Conservation (phyloP, 163 green algal species). For the Prototheca stagnorum region DNA sequence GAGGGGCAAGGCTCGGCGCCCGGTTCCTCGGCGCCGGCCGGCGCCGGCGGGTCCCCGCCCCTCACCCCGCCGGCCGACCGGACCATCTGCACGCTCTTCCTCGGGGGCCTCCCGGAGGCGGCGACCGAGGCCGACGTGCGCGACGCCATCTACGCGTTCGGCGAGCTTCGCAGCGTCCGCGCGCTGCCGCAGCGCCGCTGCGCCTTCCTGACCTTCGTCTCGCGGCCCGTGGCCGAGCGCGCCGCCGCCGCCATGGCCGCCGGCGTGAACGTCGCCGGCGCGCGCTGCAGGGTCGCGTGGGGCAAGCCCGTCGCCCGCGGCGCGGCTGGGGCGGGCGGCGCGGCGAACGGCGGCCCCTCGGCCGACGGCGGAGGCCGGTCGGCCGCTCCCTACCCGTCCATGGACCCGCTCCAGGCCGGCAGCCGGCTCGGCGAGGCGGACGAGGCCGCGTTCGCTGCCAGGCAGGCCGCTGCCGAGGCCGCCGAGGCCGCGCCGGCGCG, state of each 20-base stretch:
- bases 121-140: constrained; percentile 72
- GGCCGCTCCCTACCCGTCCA: constrained; percentile 36
- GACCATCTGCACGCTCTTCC: constrained; percentile 53
- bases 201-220: constrained; percentile 83
- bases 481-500: too few relatives aligned
- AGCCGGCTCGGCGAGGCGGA: not conserved
- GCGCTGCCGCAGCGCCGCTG: constrained; percentile 43
- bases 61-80: constrained; percentile 71
- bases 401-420: constrained; percentile 45
- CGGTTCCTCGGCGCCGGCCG: too few relatives aligned
- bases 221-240: constrained; percentile 41
- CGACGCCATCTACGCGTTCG: constrained; percentile 73
- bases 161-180: constrained; percentile 63
- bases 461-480: too few relatives aligned
- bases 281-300: constrained; percentile 75
- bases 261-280: constrained; percentile 65
- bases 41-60: constrained; percentile 8
- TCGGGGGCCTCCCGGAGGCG: constrained; percentile 55
- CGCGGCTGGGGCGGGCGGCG: not conserved
- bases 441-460: too few relatives aligned
- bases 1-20: too few relatives aligned
- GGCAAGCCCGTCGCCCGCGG: constrained; percentile 45
- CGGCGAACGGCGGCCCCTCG: not conserved
- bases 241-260: constrained; percentile 57
- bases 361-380: constrained; percentile 3